These are phyloP conservation scores for Umbelopsis sp. DNA, from an alignment of 192 early-diverging fungal species.

Conservation along the genomic window DNA sequence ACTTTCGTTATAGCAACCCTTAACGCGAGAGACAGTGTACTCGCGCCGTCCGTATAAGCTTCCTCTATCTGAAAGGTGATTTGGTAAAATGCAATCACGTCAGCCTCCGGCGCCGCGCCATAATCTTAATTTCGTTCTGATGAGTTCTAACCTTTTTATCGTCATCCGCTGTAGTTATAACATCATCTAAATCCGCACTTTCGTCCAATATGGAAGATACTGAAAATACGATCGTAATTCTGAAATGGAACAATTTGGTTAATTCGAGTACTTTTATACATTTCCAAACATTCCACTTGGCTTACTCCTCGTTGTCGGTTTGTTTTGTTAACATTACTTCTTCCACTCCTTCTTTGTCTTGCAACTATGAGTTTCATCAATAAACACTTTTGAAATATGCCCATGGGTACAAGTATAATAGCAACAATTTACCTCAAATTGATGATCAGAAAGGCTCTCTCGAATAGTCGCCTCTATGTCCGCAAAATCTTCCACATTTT, in stretches of 20 bases:
- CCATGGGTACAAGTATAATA: no score
- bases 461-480: neutral
- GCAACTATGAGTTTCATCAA: neutral
- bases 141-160: neutral
- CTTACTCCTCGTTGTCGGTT: slow-evolving; percentile 8
- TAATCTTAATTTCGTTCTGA: no score
- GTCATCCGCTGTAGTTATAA: neutral
- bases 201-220: neutral
- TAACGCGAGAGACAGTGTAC: neutral
- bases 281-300: neutral
- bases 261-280: neutral
- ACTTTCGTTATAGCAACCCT: neutral
- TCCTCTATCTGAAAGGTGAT: neutral
- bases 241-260: neutral
- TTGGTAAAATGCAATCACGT: no score
- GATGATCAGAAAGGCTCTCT: neutral
- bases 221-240: slow-evolving; percentile 1
- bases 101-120: no score
- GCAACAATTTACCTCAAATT: slow-evolving; percentile 1
- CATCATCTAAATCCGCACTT: neutral
- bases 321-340: neutral
- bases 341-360: slow-evolving; percentile 3
- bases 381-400: no score
- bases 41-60: neutral
- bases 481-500: neutral